Percentiles rank a stretch among this genome's conserved stretches.
phyloP scores from a whole-genome alignment of 352 stramenopile genomes.

The Phytopythium kandeliae region DNA sequence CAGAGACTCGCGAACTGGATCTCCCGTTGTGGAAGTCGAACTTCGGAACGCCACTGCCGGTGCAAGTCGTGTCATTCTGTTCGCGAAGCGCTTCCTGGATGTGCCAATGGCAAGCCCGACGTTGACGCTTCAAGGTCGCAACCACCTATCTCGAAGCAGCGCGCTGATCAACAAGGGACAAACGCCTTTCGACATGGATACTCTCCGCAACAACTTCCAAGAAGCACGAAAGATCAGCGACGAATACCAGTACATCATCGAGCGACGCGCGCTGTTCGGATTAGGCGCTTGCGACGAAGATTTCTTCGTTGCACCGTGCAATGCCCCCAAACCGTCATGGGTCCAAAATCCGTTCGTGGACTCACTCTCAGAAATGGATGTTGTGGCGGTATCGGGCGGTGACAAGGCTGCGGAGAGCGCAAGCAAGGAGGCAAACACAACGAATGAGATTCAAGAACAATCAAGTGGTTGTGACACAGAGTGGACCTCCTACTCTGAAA shows the following conservation, averaged over 20 bases:
- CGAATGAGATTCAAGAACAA: background rate
- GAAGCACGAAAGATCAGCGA: conserved; percentile 62
- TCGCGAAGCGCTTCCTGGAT: conserved; percentile 32
- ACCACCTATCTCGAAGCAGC: too few relatives aligned
- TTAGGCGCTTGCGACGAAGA: conserved; percentile 11
- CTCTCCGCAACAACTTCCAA: conserved; percentile 35
- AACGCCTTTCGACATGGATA: conserved; percentile 8
- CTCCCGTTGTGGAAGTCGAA: conserved; percentile 14
- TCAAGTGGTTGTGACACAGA: too few relatives aligned
- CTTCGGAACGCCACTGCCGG: conserved; percentile 16
- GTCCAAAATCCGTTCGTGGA: conserved; percentile 48
- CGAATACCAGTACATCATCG: conserved; percentile 68
- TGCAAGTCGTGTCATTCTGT: conserved; percentile 23
- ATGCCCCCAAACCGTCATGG: conserved; percentile 37
- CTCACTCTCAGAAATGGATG: conserved; percentile 42
- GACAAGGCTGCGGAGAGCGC: conserved; percentile 17
- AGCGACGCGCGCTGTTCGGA: conserved; percentile 28
- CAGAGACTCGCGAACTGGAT: conserved; percentile 4
- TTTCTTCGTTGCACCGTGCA: conserved; percentile 22
- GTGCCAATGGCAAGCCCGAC: background rate
- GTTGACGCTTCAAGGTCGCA: background rate
- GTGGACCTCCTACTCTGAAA: too few relatives aligned
- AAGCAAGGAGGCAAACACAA: background rate
- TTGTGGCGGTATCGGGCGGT: conserved; percentile 23
- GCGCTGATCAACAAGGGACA: too few relatives aligned